These are phyloP conservation scores for Scenedesmus sp. DNA, from an alignment of 163 green algal species.

Conservation along the genomic window DNA sequence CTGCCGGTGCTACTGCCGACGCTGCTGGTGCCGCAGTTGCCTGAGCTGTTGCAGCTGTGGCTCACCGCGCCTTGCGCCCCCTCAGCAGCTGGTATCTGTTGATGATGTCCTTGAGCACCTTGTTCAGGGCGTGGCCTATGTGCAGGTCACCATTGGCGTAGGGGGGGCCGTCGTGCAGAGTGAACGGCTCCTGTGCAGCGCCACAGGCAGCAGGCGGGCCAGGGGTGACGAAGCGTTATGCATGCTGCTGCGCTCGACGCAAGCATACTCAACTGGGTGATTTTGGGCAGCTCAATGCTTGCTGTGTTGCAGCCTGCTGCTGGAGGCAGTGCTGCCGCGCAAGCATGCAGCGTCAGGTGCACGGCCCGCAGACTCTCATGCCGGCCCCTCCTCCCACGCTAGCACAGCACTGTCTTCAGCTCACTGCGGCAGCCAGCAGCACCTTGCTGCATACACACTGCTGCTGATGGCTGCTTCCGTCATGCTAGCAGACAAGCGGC, in stretches of 20 bases:
- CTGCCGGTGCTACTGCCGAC: not conserved
- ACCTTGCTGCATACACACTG: no score
- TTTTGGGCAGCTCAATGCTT: no score
- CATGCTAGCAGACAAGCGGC: no score
- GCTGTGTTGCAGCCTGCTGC: not conserved
- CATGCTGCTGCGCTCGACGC: no score
- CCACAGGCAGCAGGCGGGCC: not conserved
- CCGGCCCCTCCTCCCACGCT: not conserved
- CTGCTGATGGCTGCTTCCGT: no score
- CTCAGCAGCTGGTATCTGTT: constrained; percentile 91
- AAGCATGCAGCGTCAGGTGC: not conserved
- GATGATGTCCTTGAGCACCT: constrained; percentile 95
- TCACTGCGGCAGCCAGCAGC: no score
- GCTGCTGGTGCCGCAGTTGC: not conserved
- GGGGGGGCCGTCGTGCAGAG: constrained; percentile 97
- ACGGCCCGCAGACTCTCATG: not conserved
- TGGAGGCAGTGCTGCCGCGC: not conserved
- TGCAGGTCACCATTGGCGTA: constrained; percentile 99
- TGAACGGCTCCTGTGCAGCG: constrained; percentile 83
- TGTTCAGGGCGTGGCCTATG: constrained; percentile 98
- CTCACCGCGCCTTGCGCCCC: constrained; percentile 68
- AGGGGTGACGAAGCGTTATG: no score
- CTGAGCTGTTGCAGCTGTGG: constrained; percentile 19
- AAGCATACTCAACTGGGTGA: no score
- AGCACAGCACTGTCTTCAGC: no score